These are phyloP conservation scores for Sclerotiophoma versabilis DNA, from an alignment of 2,329 filamentous ascomycete genomes.

Conservation along the genomic window DNA sequence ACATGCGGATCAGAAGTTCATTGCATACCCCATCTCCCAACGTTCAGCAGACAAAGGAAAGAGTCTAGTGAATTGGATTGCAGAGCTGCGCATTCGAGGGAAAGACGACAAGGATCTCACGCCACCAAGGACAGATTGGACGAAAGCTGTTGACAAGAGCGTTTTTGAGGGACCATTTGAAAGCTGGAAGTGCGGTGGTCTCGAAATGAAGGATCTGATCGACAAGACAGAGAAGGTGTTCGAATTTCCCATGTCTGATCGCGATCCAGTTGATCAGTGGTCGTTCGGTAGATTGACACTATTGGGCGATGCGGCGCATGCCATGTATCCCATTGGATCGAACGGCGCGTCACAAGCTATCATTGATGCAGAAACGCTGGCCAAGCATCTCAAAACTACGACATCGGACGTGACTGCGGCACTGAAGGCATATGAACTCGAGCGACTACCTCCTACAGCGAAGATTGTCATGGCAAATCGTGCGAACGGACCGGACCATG, in stretches of 20 bases:
- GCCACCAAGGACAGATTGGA: conserved; percentile 56
- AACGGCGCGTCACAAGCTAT: conserved; percentile 57
- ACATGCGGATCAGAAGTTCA: conserved; percentile 58
- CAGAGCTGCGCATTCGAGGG: conserved; percentile 53
- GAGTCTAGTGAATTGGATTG: conserved; percentile 57
- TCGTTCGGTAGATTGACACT: conserved; percentile 44
- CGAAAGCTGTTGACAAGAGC: conserved; percentile 51
- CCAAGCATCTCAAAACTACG: conserved; percentile 40
- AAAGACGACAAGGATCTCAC: conserved; percentile 54
- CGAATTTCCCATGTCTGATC: conserved; percentile 58
- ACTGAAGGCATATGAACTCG: conserved; percentile 50
- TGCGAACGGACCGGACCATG: conserved; percentile 56
- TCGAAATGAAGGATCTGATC: conserved; percentile 54
- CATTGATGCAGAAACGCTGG: conserved; percentile 53
- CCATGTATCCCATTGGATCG: conserved; percentile 55
- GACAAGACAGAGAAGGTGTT: conserved; percentile 52
- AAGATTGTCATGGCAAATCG: conserved; percentile 58
- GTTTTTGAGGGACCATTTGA: conserved; percentile 52
- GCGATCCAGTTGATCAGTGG: conserved; percentile 53
- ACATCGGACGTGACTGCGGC: conserved; percentile 40
- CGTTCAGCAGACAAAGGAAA: conserved; percentile 47
- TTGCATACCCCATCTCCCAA: conserved; percentile 55
- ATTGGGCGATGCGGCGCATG: conserved; percentile 53
- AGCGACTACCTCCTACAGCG: conserved; percentile 52
- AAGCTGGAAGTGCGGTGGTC: conserved; percentile 53